A percentile compares a stretch with the other conserved stretches of the same genome.
These are phyloP conservation scores for Cyclospora cayetanensis DNA, from an alignment of 169 alveolate genomes.

Conservation along the genomic window DNA sequence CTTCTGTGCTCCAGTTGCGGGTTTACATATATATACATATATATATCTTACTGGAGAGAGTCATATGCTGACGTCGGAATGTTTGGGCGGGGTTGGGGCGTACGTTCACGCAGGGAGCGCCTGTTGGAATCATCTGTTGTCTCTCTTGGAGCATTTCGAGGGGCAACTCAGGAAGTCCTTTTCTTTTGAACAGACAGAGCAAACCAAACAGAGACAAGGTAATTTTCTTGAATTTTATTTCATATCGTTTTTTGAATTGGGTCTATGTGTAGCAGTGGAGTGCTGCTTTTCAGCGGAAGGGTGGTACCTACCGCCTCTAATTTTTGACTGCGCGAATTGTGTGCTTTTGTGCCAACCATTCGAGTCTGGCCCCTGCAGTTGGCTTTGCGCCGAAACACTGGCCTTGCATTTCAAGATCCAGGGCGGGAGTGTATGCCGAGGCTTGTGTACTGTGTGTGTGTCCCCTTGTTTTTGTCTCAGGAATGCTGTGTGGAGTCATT, in stretches of 20 bases:
- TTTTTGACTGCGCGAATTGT: too few species aligned
- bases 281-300: too few species aligned
- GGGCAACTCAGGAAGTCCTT: slow-evolving; percentile 63
- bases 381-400: too few species aligned
- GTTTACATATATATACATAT: too few species aligned
- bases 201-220: slow-evolving; percentile 70
- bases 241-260: background rate
- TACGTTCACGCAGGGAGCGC: slow-evolving; percentile 44
- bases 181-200: slow-evolving; percentile 64
- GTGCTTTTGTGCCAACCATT: too few species aligned
- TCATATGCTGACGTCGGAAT: background rate
- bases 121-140: slow-evolving; percentile 59
- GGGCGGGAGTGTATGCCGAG: too few species aligned
- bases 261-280: too few species aligned
- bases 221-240: background rate
- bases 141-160: slow-evolving; percentile 64
- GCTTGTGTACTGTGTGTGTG: too few species aligned
- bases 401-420: too few species aligned
- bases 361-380: too few species aligned
- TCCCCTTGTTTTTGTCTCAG: background rate
- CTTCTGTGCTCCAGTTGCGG: background rate
- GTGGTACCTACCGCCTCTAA: too few species aligned
- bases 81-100: background rate
- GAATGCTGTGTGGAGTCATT: slow-evolving; percentile 70
- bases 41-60: too few species aligned